Conservation (phyloP, 768 basidiomycete genomes). For the Mycena indigotica region DNA sequence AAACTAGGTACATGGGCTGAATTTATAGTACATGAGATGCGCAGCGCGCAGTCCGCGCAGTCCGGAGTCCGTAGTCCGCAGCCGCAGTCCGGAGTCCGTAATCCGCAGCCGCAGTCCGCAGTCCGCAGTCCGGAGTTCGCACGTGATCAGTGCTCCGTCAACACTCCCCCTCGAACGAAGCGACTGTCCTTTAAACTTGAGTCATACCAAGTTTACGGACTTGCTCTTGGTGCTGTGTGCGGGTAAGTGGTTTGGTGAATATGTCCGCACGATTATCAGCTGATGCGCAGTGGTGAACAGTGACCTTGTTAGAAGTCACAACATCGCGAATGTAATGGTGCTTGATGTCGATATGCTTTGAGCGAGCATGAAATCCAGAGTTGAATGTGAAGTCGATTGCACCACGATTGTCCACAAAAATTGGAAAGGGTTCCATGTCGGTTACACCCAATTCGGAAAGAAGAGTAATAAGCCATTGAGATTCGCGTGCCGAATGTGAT, state of each 20-base stretch:
- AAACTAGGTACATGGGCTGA: too few relatives aligned
- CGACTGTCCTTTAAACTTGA: conserved; percentile 11
- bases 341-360: conserved; percentile 36
- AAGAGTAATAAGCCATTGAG: conserved; percentile 32
- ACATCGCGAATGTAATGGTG: conserved; percentile 34
- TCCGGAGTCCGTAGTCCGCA: too few relatives aligned
- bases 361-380: conserved; percentile 7
- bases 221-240: conserved; percentile 6
- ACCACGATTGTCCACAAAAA: conserved; percentile 33
- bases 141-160: too few relatives aligned
- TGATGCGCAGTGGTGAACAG: conserved; percentile 28
- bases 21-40: too few relatives aligned
- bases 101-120: too few relatives aligned
- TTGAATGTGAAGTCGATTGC: conserved; percentile 10
- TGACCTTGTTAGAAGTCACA: conserved; percentile 24
- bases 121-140: too few relatives aligned
- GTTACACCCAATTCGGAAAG: conserved; percentile 16
- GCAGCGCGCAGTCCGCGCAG: too few relatives aligned
- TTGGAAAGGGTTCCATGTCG: conserved; percentile 7
- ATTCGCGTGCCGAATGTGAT: conserved; percentile 30
- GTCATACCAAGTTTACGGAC: conserved; percentile 12
- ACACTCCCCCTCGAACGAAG: conserved; percentile 16
- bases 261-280: conserved; percentile 30
- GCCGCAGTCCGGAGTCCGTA: too few relatives aligned
- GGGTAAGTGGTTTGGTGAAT: conserved; percentile 32